phyloP scores from a whole-genome alignment of 495 filamentous ascomycete species.

The Penicillium fimorum region DNA sequence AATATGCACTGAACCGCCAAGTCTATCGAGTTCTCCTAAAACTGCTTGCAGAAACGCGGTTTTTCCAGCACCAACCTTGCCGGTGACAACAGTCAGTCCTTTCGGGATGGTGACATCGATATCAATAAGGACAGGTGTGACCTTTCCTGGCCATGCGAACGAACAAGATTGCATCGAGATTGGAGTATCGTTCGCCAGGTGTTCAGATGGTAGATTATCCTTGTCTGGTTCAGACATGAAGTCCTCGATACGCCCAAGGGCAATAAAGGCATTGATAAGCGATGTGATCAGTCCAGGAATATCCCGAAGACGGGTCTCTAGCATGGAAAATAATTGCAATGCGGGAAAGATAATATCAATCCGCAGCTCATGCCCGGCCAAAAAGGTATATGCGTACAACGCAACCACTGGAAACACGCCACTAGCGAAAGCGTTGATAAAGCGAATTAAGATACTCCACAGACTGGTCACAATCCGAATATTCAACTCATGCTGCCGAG shows the following conservation, averaged over 20 bases:
- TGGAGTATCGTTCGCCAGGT: slow-evolving; percentile 24
- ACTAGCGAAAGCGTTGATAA: slow-evolving; percentile 62
- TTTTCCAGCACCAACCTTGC: slow-evolving; percentile 78
- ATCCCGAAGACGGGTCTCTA: slow-evolving; percentile 67
- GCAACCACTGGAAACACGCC: slow-evolving; percentile 74
- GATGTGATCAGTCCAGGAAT: slow-evolving; percentile 68
- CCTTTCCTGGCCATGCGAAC: slow-evolving; percentile 73
- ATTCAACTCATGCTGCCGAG: slow-evolving; percentile 64
- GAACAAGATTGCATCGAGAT: slow-evolving; percentile 60
- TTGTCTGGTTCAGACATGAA: slow-evolving; percentile 86
- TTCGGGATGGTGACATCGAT: slow-evolving; percentile 58
- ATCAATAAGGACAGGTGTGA: slow-evolving; percentile 58
- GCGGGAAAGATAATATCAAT: slow-evolving; percentile 82
- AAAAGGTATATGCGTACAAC: slow-evolving; percentile 72
- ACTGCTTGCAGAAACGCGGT: slow-evolving; percentile 75
- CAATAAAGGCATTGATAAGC: slow-evolving; percentile 70
- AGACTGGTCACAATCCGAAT: slow-evolving; percentile 63
- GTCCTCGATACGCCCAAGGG: slow-evolving; percentile 72
- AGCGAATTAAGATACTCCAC: slow-evolving; percentile 55
- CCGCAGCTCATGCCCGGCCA: slow-evolving; percentile 60
- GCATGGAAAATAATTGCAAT: slow-evolving; percentile 70
- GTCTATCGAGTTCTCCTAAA: slow-evolving; percentile 73
- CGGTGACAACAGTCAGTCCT: slow-evolving; percentile 66
- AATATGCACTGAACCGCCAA: slow-evolving; percentile 54
- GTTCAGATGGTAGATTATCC: slow-evolving; percentile 41